These are phyloP conservation scores for Rhizomucor miehei DNA, from an alignment of 371 early-diverging fungal species.

Conservation along the genomic window DNA sequence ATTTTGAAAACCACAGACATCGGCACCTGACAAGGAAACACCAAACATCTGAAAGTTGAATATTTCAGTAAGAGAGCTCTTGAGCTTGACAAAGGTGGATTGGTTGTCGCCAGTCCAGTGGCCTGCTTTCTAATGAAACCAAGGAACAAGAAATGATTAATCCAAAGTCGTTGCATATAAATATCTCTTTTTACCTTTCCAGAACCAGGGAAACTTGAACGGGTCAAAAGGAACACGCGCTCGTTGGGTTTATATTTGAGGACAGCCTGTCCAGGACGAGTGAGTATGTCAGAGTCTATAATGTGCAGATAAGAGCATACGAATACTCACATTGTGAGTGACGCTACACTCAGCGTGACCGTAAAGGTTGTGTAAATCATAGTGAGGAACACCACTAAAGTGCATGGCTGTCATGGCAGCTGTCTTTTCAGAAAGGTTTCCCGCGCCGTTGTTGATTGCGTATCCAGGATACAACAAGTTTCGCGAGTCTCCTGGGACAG, in stretches of 20 bases:
- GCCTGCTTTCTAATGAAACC: neutral
- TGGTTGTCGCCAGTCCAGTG: constrained; percentile 53
- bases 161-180: no score
- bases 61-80: constrained; percentile 53
- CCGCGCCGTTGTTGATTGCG: constrained; percentile 33
- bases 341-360: constrained; percentile 55
- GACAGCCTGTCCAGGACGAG: constrained; percentile 16
- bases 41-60: constrained; percentile 69
- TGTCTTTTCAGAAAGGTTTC: constrained; percentile 52
- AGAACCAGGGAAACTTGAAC: constrained; percentile 67
- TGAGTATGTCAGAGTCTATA: neutral
- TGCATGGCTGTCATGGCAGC: constrained; percentile 56
- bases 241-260: constrained; percentile 29
- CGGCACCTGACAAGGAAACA: constrained; percentile 64
- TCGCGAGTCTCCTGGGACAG: constrained; percentile 21
- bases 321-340: constrained; percentile 47
- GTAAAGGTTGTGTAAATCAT: constrained; percentile 67
- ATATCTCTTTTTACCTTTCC: constrained; percentile 46
- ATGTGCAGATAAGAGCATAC: neutral
- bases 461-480: constrained; percentile 37
- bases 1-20: constrained; percentile 70
- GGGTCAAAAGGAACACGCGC: constrained; percentile 68
- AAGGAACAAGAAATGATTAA: no score
- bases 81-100: constrained; percentile 51
- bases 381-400: constrained; percentile 51